A percentile compares a stretch with the other conserved stretches of the same genome.
Evolutionary conservation across 2,329 filamentous ascomycete species (phyloP).

Genomic region (Thelonectria discophora): DNA sequence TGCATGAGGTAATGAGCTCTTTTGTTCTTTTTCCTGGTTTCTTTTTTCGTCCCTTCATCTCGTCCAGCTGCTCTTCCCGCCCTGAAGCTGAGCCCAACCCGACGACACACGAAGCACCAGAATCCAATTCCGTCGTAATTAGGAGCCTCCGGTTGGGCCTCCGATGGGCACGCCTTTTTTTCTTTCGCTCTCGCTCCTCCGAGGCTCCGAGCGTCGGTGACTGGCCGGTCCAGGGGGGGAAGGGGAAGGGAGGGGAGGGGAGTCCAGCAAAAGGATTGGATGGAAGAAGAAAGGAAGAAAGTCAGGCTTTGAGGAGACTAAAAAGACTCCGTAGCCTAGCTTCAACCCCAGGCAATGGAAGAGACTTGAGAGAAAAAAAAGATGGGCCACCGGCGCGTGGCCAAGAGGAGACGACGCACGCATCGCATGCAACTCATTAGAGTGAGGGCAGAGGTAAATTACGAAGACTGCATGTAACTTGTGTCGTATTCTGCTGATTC

Average conservation of each 20-base stretch:
- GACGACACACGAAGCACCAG: slow-evolving; percentile 18
- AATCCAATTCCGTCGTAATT: slow-evolving; percentile 35
- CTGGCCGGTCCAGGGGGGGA: slow-evolving; percentile 8
- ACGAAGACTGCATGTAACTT: no score
- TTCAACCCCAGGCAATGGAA: slow-evolving; percentile 1
- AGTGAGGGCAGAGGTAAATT: neutral
- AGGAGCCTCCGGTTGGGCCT: slow-evolving; percentile 38
- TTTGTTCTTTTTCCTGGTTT: neutral
- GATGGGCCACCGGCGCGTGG: slow-evolving; percentile 1
- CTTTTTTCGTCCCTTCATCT: neutral
- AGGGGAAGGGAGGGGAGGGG: no score
- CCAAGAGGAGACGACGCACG: neutral
- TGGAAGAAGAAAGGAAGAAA: neutral
- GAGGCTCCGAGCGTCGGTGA: slow-evolving; percentile 24
- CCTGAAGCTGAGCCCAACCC: neutral
- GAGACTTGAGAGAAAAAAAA: neutral
- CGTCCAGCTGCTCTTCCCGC: slow-evolving; percentile 1
- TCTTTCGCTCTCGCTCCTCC: slow-evolving; percentile 16
- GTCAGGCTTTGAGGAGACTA: neutral
- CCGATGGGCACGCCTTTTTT: slow-evolving; percentile 18
- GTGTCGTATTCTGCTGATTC: no score
- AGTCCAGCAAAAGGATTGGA: neutral
- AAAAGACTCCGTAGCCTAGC: neutral
- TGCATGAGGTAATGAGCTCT: neutral
- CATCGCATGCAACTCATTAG: neutral